These are phyloP conservation scores for Cylindrotheca closterium DNA, from an alignment of 108 stramenopile genomes.

Conservation along the genomic window DNA sequence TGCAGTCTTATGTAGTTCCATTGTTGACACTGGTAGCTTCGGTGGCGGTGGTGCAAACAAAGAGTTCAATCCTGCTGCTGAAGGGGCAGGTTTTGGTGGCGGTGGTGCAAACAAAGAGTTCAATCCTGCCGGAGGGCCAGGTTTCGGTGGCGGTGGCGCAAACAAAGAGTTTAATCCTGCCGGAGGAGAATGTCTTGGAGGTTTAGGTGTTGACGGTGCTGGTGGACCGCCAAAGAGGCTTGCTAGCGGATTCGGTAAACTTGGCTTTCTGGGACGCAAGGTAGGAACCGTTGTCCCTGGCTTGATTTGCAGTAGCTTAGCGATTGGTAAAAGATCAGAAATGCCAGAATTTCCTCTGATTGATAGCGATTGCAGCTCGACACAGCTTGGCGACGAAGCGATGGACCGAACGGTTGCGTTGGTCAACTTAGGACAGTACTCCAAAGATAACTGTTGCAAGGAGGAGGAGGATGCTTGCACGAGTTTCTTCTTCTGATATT, in stretches of 20 bases:
- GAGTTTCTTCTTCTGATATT: neutral
- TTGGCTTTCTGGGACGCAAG: neutral
- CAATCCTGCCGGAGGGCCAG: neutral
- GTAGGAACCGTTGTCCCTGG: neutral
- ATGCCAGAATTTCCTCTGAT: conserved; percentile 13
- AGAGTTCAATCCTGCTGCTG: neutral
- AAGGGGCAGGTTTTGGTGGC: neutral
- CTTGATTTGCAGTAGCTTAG: neutral
- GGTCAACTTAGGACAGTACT: conserved; percentile 17
- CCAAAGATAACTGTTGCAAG: conserved; percentile 10
- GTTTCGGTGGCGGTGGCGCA: neutral
- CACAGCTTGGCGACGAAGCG: conserved; percentile 5
- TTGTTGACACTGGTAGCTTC: neutral
- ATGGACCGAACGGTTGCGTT: conserved; percentile 26
- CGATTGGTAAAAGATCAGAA: conserved; percentile 7
- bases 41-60: neutral
- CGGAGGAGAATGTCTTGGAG: conserved; percentile 1
- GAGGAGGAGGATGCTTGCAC: conserved; percentile 2
- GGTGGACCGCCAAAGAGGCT: conserved; percentile 1
- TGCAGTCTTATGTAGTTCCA: too few relatives aligned
- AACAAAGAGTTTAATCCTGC: neutral
- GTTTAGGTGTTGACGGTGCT: neutral
- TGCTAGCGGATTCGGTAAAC: neutral
- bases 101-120: neutral
- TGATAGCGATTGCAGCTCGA: conserved; percentile 6